These are phyloP conservation scores for Porcisia deanei DNA, from an alignment of 208 protist species.

Conservation along the genomic window DNA sequence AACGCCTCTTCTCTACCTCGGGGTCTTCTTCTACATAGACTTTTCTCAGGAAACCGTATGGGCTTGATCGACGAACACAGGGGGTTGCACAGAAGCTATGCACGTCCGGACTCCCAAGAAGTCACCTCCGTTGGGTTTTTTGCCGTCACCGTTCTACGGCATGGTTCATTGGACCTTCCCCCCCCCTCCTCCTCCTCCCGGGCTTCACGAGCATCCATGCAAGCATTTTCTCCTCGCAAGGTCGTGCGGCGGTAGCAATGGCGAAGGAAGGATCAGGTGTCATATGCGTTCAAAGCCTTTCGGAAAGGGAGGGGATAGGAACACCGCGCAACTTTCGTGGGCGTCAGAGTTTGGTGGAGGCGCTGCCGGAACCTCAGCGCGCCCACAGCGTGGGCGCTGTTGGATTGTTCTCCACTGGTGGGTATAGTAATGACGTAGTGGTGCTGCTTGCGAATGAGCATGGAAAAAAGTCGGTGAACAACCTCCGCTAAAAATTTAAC, in stretches of 20 bases:
- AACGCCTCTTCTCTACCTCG: background rate
- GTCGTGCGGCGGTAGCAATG: background rate
- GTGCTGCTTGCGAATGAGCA: no score
- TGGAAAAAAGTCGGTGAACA: no score
- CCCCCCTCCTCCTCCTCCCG: background rate
- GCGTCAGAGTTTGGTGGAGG: no score
- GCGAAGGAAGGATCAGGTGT: no score
- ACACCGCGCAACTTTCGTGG: no score
- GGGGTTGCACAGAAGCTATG: background rate
- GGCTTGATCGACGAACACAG: background rate
- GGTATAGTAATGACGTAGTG: no score
- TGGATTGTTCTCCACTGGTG: no score
- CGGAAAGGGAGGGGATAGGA: no score
- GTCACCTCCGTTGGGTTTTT: background rate
- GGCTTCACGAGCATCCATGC: background rate
- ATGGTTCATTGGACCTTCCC: background rate
- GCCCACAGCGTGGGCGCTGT: no score
- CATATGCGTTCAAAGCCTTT: no score
- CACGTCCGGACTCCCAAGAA: background rate
- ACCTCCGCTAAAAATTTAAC: slow-evolving; percentile 14
- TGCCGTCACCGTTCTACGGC: background rate
- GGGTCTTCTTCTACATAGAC: background rate
- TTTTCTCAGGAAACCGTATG: background rate
- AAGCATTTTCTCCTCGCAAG: background rate
- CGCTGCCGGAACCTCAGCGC: no score